Evolutionary conservation across 2,329 filamentous ascomycete genomes (phyloP), one percentile per base, ranked within the genome.

Genomic region (Cryphonectria carpinicola): DNA sequence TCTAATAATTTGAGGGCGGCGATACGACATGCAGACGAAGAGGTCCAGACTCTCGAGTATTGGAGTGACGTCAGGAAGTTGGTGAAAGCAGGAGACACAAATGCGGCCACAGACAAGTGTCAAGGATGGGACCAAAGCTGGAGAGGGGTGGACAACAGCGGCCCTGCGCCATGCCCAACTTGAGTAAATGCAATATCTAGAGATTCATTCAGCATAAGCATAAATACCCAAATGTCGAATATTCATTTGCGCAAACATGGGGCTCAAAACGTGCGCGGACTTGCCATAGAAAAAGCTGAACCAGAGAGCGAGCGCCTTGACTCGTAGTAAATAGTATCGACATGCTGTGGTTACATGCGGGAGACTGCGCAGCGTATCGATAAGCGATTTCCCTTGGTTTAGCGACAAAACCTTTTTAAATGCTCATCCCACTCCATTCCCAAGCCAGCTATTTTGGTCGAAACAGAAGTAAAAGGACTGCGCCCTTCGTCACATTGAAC

Each of bases 1-100:
- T 89, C 90, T 66, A 84, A 90, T 61, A 90, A 93, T 74, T 85
- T 98, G n/a, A 86, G 89, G 46, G 90, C 87, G 37, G 93, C 95
- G 1, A 86, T 94, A 17, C 86, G 90, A 72, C 91, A 93, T 64
- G 94, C 93, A 1, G 92, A 95, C 73, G 89, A 91, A 75, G 93
- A 97, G 77, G 91, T 97, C 65, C 90, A 90, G 70, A 90, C 87
- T 71, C 83, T 97, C 8, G 93, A 97, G 66, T 97, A 94, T 78
- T 97, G 95, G 91, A 95, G 92, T 77, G 93, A 97, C 77, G 88
- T 93, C 73, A 93, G 90, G 79, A 87, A 87, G 22, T 90, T 94
- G 81, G 87, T 90, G 0, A 84, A 85, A 73, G 81, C 80, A 14
- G 87, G 86, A 43, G 82, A 86, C 67, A 80, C 84, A 3, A 80